These are phyloP conservation scores for Climacium dendroides DNA, from an alignment of 225 moss, liverwort and hornwort species.

Conservation along the genomic window DNA sequence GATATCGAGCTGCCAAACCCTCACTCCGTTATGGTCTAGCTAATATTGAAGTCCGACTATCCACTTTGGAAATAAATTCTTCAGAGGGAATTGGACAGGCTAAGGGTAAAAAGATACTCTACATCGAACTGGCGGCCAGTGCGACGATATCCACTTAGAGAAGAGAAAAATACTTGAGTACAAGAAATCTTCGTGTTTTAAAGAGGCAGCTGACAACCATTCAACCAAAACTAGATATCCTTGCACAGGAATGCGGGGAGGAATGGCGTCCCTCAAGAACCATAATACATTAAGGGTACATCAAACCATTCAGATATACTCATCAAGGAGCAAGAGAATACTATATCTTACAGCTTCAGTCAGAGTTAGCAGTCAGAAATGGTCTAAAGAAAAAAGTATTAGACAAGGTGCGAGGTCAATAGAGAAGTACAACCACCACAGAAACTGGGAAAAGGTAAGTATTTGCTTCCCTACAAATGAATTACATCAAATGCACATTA, in stretches of 20 bases:
- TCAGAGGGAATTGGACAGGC: background rate
- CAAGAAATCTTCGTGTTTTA: background rate
- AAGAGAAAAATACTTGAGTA: background rate
- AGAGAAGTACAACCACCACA: background rate
- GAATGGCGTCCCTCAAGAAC: background rate
- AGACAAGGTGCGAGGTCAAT: background rate
- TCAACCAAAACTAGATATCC: background rate
- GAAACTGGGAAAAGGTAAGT: background rate
- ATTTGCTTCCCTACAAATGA: background rate
- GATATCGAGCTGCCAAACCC: conserved; percentile 71
- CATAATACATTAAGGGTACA: background rate
- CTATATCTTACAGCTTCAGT: background rate
- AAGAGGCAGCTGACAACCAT: background rate
- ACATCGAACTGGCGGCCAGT: background rate
- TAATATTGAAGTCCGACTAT: background rate
- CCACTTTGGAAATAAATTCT: background rate
- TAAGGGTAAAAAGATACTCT: background rate
- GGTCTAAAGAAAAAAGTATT: background rate
- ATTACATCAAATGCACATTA: background rate
- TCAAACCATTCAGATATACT: background rate
- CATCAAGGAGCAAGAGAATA: background rate
- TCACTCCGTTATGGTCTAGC: background rate
- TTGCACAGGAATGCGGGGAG: background rate
- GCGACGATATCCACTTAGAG: background rate
- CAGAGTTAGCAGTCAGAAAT: background rate